Conservation (phyloP, 108 stramenopile genomes). For the Discostella stelligeroides region DNA sequence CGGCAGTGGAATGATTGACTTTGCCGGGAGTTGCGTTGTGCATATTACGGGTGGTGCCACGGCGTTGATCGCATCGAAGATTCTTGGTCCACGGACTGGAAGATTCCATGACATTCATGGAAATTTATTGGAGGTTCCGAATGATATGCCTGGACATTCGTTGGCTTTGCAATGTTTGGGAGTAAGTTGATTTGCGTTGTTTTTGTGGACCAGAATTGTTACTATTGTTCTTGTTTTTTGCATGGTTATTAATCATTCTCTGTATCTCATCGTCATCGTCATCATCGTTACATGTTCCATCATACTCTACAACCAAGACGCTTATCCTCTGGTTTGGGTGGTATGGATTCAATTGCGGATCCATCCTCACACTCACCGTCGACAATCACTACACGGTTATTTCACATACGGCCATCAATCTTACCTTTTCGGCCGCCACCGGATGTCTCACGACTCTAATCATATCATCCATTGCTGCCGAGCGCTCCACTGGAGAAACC, state of each 20-base stretch:
- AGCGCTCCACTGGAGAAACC: slow-evolving; percentile 60
- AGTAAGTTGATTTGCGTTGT: slow-evolving; percentile 4
- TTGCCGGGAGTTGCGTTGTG: slow-evolving; percentile 93
- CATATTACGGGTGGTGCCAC: slow-evolving; percentile 93
- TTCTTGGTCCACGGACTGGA: slow-evolving; percentile 87
- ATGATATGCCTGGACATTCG: slow-evolving; percentile 69
- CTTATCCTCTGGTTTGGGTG: slow-evolving; percentile 91
- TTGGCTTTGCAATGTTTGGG: slow-evolving; percentile 68
- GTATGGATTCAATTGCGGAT: slow-evolving; percentile 78
- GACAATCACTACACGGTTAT: slow-evolving; percentile 34
- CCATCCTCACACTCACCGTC: slow-evolving; percentile 40
- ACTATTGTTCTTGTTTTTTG: no score
- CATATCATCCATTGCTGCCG: slow-evolving; percentile 16
- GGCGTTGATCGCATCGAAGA: slow-evolving; percentile 80
- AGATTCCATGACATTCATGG: slow-evolving; percentile 84
- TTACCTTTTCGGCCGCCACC: slow-evolving; percentile 45
- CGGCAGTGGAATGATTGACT: slow-evolving; percentile 86
- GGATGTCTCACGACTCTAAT: slow-evolving; percentile 36
- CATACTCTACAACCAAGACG: slow-evolving; percentile 38
- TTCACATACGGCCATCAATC: slow-evolving; percentile 58
- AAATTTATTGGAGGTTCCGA: slow-evolving; percentile 68
- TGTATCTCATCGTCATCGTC: no score
- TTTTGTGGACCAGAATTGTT: no score
- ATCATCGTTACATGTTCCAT: not conserved
- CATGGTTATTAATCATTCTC: no score